A percentile compares a stretch with the other conserved stretches of the same genome.
Conservation (phyloP, 2,329 filamentous ascomycete genomes). For the Aspergillus hortae region DNA sequence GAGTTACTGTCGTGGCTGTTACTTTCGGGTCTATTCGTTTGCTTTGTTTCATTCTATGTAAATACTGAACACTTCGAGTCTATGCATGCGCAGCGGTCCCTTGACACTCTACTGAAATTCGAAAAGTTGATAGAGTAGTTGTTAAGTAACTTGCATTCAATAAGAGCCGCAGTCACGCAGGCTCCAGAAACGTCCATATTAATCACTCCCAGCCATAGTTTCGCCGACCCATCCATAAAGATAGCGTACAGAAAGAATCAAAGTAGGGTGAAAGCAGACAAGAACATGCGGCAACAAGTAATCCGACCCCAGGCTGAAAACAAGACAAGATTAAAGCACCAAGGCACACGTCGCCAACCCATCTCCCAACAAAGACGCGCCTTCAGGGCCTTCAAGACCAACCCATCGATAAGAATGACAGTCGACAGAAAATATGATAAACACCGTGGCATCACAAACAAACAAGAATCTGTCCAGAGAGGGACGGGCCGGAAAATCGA, state of each 20-base stretch:
- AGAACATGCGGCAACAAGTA: conserved; percentile 8
- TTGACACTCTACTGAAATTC: too few species aligned
- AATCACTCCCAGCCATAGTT: conserved; percentile 28
- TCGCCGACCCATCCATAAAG: conserved; percentile 29
- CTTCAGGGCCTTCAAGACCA: neutral
- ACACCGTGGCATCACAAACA: conserved; percentile 2
- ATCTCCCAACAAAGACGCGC: neutral
- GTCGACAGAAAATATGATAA: conserved; percentile 2
- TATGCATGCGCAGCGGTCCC: neutral
- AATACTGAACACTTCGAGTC: conserved; percentile 2
- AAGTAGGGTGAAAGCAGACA: conserved; percentile 17
- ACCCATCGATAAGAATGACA: conserved; percentile 6
- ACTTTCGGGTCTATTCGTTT: neutral
- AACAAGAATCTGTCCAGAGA: conserved; percentile 4
- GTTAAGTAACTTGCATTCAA: conserved; percentile 17
- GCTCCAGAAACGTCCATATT: conserved; percentile 20
- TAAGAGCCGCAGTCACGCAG: conserved; percentile 16
- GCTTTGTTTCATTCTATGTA: neutral
- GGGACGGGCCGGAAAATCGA: conserved; percentile 2
- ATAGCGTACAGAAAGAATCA: conserved; percentile 23
- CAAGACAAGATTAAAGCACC: neutral
- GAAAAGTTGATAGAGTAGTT: neutral
- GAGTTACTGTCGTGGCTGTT: neutral
- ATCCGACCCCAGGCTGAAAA: conserved; percentile 13
- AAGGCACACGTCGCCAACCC: neutral